Evolutionary conservation across 108 stramenopile genomes (phyloP), one percentile per base, ranked within the genome.

Genomic region (Cyclostephanos invisitatus): DNA sequence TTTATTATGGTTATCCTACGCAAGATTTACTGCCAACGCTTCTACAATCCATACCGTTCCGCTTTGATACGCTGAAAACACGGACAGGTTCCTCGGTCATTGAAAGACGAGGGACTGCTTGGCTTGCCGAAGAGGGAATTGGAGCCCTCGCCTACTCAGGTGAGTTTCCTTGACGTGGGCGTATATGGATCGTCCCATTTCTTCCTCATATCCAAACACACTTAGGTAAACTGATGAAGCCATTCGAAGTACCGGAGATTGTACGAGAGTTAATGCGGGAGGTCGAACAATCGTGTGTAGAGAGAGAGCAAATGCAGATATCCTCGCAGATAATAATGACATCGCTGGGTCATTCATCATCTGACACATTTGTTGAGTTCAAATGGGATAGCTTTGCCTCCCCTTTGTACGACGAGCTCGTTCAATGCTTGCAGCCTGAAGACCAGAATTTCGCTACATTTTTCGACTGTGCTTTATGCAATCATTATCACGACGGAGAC

Each of bases 381-480:
- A 35, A 61, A 50, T 78, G 73, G 73, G 59, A 74, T 48, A 55
- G 68, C 44, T 24, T 21, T 28, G 62, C 76, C 15, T 78, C 68
- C 18, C 48, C 67, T 55, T 40, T 72, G 5, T 72, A 66, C 50
- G 24, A 24, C 2, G 77, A 70, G 59, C 77, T 77, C 3, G 70
- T 64, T 14, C 77, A 77, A 71, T 66, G 49, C 64, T 36, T 71
- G 37, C 50, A 75, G n/a, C 42, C 15, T 51, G 56, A 51, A n/a
- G 21, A 54, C 20, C 55, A 65, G 29, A 38, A 28, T 25, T 37
- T 66, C 20, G 40, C 67, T 49, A 27, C 37, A 4, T 86, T 85
- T 64, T 89, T 89, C 73, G 89, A 89, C 64, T 89, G 89, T 59
- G 84, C 85, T n/a, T 70, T 89, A 8, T 87, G 86, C 72, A 89